phyloP scores from a whole-genome alignment of 192 early-diverging fungal genomes.

The Thamnidium elegans region DNA sequence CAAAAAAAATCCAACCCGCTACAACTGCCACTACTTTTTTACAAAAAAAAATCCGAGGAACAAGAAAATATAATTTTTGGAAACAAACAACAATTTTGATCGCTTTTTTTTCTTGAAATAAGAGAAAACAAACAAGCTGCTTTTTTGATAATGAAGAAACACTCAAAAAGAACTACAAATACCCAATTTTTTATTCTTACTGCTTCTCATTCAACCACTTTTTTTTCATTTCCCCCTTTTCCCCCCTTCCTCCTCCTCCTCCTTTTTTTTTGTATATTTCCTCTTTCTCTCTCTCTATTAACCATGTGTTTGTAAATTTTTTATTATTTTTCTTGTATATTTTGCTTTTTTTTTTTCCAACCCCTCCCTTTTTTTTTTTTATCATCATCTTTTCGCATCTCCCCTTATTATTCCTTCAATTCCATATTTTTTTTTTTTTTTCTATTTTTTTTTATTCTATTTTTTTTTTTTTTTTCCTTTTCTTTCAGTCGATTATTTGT shows the following conservation, averaged over 20 bases:
- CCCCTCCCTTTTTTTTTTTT: background rate
- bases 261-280: background rate
- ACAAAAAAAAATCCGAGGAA: conserved; percentile 1
- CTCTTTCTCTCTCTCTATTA: background rate
- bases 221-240: background rate
- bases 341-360: background rate
- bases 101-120: too few species aligned
- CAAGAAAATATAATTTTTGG: background rate
- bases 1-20: too few species aligned
- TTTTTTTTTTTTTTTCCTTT: background rate
- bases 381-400: background rate
- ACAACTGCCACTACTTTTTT: too few species aligned
- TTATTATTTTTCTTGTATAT: background rate
- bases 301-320: background rate
- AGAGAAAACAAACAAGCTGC: too few species aligned
- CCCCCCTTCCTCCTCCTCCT: background rate
- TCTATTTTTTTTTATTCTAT: conserved; percentile 1
- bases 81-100: too few species aligned
- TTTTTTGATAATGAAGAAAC: too few species aligned
- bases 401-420: conserved; percentile 2
- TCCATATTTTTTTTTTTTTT: conserved; percentile 6
- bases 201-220: background rate
- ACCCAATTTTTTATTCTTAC: background rate
- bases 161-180: too few species aligned
- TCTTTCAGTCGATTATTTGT: conserved; percentile 6